Conservation (phyloP, 139 green algal species). For the Trebouxia sp. region DNA sequence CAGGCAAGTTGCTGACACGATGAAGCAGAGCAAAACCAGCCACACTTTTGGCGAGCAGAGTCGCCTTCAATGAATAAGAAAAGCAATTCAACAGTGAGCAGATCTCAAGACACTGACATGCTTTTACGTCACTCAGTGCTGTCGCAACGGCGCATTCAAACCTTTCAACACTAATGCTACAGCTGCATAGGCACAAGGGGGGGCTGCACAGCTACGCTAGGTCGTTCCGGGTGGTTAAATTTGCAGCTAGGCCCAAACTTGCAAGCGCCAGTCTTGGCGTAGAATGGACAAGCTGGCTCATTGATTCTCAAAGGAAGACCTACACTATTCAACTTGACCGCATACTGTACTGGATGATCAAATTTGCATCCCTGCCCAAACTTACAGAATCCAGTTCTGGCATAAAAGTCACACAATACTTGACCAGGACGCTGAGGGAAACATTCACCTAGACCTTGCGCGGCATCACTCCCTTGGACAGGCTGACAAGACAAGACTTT, state of each 20-base stretch:
- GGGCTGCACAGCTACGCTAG: background rate
- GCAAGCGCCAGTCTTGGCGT: constrained; percentile 80
- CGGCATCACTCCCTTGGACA: background rate
- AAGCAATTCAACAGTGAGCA: too few species aligned
- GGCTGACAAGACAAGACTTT: background rate
- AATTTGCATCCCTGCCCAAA: constrained; percentile 85
- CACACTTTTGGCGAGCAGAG: too few species aligned
- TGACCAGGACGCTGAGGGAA: constrained; percentile 72
- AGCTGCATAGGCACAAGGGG: too few species aligned
- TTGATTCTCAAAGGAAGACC: constrained; percentile 69
- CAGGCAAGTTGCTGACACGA: too few species aligned
- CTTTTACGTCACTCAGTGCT: too few species aligned
- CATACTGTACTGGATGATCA: constrained; percentile 79
- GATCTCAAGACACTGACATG: too few species aligned
- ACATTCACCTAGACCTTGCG: background rate
- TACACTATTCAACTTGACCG: constrained; percentile 61
- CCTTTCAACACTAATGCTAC: too few species aligned
- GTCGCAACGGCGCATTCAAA: too few species aligned
- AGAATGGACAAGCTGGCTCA: constrained; percentile 82
- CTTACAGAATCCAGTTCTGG: constrained; percentile 84
- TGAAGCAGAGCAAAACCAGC: too few species aligned
- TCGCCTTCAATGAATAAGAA: too few species aligned
- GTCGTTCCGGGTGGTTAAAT: constrained; percentile 82
- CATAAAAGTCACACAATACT: constrained; percentile 86
- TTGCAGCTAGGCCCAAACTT: constrained; percentile 92